Conservation (phyloP, 2,329 filamentous ascomycete genomes). For the Venturia oleaginea region DNA sequence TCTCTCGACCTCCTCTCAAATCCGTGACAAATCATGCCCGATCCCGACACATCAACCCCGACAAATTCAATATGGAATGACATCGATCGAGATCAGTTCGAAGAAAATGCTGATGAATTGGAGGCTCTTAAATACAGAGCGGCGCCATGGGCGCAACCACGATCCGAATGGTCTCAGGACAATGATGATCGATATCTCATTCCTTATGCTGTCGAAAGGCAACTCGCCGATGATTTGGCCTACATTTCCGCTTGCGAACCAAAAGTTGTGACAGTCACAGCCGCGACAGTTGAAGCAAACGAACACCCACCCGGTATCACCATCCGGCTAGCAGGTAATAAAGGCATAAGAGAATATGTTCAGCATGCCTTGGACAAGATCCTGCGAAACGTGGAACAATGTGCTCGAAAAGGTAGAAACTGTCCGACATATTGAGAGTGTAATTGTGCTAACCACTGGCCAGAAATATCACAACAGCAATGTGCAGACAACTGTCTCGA, state of each 20-base stretch:
- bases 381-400: not conserved
- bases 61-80: slow-evolving; percentile 8
- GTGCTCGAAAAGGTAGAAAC: slow-evolving; percentile 4
- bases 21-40: not conserved
- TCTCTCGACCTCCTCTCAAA: not conserved
- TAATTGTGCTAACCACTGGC: not conserved
- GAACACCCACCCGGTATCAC: not conserved
- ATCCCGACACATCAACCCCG: not conserved
- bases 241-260: slow-evolving; percentile 8
- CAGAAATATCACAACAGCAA: slow-evolving; percentile 1
- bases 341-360: slow-evolving; percentile 10
- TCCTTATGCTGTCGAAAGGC: not conserved
- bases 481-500: slow-evolving; percentile 4
- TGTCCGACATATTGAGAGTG: not conserved
- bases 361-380: not conserved
- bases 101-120: not conserved
- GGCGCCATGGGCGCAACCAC: not conserved
- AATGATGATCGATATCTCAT: not conserved
- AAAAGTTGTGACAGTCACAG: slow-evolving; percentile 5
- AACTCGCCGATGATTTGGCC: slow-evolving; percentile 5
- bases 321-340: slow-evolving; percentile 5
- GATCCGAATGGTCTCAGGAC: slow-evolving; percentile 1
- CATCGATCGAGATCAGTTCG: not conserved
- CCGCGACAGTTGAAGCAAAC: not conserved
- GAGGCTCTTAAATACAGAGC: not conserved